Evolutionary conservation across 1,284 basidiomycete genomes (phyloP), one percentile per base, ranked within the genome.

Genomic region (Cryptococcus sp.): DNA sequence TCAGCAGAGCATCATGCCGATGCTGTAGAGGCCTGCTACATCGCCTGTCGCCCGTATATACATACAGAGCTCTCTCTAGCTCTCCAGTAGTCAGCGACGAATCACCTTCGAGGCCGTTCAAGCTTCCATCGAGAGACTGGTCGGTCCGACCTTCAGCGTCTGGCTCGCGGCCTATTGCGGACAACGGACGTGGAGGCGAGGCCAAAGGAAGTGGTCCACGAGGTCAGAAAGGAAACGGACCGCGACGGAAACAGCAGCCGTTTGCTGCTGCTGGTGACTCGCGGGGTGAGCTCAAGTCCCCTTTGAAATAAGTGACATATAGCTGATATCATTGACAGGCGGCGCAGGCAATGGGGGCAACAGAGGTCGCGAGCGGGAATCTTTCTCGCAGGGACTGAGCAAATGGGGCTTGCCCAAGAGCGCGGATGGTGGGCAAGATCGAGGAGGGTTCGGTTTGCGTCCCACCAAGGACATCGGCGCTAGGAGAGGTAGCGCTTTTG

Each of bases 331-430:
- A 16, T 50, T 47, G 22, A 23, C 45, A 15, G 57, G 40, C 25
- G 57, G 57, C 23, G 45, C 52, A 15, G 54, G 47, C 41, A 48
- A 57, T 52, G 25, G 25, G 3, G 31, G n/a, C 40, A 57, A 48
- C 35, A 39, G 46, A 20, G 35, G 39, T 50, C 48, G 49, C 4
- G 25, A 53, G 27, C 48, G 31, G 19, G 53, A 54, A 20, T 20
- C 27, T 4, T 47, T 55, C 16, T 25, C 16, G 5, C 51, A 52
- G 50, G 59, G 59, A 27, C 47, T 50, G 1, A 48, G 46, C 8
- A 61, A 61, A 52, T 61, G 60, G 60, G 60, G 56, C 42, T 23
- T 52, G 17, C 17, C 55, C 10, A 56, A 50, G 47, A 8, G 5
- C n/a, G n/a, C 42, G 8, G 56, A 54, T n/a, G n/a, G 31, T 17